Percentiles rank a stretch among this genome's conserved stretches.
Conservation (phyloP, 148 eudicot genomes). For the Selenicereus undatus region DNA sequence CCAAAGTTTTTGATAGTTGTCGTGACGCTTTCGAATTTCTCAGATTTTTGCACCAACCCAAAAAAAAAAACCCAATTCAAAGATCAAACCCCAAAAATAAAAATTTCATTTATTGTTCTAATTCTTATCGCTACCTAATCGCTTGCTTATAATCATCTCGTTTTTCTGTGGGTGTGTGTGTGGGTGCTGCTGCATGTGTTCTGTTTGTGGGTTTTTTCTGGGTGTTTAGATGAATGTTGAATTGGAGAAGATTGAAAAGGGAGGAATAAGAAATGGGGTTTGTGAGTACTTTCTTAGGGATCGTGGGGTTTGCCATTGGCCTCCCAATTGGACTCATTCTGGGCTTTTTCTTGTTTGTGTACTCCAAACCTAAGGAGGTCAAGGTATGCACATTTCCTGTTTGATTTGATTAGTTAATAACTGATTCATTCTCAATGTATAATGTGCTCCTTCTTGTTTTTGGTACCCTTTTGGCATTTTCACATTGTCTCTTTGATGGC, state of each 20-base stretch:
- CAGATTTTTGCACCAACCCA: not conserved
- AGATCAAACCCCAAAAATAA: not conserved
- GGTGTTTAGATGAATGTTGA: not conserved
- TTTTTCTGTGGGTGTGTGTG: not conserved
- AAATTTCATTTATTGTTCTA: not conserved
- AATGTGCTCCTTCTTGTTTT: not conserved
- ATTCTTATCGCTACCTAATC: not conserved
- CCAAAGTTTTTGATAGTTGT: not conserved
- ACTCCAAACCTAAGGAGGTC: conserved; percentile 34
- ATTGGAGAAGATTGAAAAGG: not conserved
- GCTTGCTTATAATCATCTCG: not conserved
- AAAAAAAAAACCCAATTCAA: not conserved
- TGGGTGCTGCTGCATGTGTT: not conserved
- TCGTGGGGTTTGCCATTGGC: conserved; percentile 69
- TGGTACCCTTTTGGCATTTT: not conserved
- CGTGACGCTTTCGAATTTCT: conserved; percentile 10
- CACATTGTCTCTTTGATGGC: not conserved
- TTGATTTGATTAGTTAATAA: not conserved
- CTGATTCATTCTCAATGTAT: not conserved
- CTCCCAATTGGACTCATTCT: conserved; percentile 56
- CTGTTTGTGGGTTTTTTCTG: not conserved
- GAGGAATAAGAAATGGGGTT: conserved; percentile 49
- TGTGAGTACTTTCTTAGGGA: conserved; percentile 50
- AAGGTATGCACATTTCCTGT: conserved; percentile 8
- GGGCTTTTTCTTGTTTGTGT: conserved; percentile 70